Conservation (phyloP, 2,329 filamentous ascomycete species). For the Mycosphaerella sp. region DNA sequence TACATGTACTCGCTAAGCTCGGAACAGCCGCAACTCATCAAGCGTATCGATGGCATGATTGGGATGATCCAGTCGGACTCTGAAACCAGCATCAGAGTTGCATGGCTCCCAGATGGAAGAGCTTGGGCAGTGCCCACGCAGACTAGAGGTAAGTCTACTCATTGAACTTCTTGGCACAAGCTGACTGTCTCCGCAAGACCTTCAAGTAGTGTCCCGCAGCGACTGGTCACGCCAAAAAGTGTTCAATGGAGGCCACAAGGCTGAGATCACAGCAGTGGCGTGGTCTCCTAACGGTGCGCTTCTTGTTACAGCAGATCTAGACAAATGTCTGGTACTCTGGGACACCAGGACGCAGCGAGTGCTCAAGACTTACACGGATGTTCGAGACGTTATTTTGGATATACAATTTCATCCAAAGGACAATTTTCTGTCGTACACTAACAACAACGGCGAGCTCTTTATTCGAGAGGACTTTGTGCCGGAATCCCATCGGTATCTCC, state of each 20-base stretch:
- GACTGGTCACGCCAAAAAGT: conserved; percentile 82
- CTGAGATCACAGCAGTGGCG: conserved; percentile 76
- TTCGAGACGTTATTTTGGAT: conserved; percentile 67
- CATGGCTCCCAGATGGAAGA: conserved; percentile 92
- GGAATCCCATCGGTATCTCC: conserved; percentile 43
- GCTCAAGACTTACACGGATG: conserved; percentile 68
- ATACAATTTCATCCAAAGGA: conserved; percentile 85
- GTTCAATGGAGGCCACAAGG: conserved; percentile 73
- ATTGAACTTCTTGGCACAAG: neutral
- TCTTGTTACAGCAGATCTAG: conserved; percentile 58
- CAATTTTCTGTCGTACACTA: conserved; percentile 88
- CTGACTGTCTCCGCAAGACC: conserved; percentile 44
- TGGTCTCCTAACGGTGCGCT: conserved; percentile 96
- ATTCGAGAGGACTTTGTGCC: conserved; percentile 68
- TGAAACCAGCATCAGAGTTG: conserved; percentile 65
- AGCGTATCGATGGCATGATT: conserved; percentile 81
- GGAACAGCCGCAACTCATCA: conserved; percentile 73
- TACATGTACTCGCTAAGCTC: conserved; percentile 82
- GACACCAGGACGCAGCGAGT: conserved; percentile 81
- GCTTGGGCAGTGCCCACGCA: conserved; percentile 82
- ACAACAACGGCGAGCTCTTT: conserved; percentile 84
- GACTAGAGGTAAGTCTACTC: conserved; percentile 47
- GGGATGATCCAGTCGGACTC: conserved; percentile 69
- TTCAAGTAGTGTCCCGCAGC: conserved; percentile 78
- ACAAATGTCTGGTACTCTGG: conserved; percentile 70